phyloP scores from a whole-genome alignment of 257 asterid genomes.

The Craterostigma plantagineum region DNA sequence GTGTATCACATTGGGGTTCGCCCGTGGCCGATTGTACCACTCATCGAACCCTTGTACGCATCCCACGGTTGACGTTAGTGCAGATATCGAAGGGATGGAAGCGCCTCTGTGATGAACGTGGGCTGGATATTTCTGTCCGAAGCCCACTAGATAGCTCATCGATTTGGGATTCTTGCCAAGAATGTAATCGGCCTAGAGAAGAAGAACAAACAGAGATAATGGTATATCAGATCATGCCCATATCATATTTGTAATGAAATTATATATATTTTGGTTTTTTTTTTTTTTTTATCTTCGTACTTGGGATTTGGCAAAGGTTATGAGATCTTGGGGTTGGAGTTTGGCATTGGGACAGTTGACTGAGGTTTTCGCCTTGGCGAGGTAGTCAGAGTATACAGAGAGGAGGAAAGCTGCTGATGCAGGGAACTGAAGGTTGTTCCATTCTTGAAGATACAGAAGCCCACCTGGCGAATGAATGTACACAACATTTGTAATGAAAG shows the following conservation, averaged over 20 bases:
- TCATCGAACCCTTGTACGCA: conserved; percentile 70
- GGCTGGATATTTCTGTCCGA: conserved; percentile 33
- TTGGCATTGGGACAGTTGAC: conserved; percentile 47
- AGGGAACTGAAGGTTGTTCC: conserved; percentile 79
- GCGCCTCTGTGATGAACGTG: conserved; percentile 81
- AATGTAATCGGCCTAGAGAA: conserved; percentile 33
- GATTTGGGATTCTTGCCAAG: conserved; percentile 65
- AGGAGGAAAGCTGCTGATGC: conserved; percentile 65
- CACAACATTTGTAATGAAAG: neutral
- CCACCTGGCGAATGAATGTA: conserved; percentile 30
- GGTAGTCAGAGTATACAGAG: conserved; percentile 72
- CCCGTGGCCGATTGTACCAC: conserved; percentile 34
- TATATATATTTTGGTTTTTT: conserved; percentile 32
- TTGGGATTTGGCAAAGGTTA: conserved; percentile 63
- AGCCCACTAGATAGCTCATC: conserved; percentile 65
- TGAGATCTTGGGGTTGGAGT: conserved; percentile 44
- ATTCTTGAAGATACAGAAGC: conserved; percentile 35
- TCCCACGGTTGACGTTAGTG: conserved; percentile 35
- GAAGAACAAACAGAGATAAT: too few relatives aligned
- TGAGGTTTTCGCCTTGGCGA: conserved; percentile 23
- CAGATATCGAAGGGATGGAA: conserved; percentile 38
- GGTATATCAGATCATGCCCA: too few relatives aligned
- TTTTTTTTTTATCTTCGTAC: conserved; percentile 21
- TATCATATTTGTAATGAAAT: conserved; percentile 25
- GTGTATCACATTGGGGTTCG: conserved; percentile 42